These are phyloP conservation scores for Eucalyptus curtisii DNA, from an alignment of 345 rosid species.

Conservation along the genomic window DNA sequence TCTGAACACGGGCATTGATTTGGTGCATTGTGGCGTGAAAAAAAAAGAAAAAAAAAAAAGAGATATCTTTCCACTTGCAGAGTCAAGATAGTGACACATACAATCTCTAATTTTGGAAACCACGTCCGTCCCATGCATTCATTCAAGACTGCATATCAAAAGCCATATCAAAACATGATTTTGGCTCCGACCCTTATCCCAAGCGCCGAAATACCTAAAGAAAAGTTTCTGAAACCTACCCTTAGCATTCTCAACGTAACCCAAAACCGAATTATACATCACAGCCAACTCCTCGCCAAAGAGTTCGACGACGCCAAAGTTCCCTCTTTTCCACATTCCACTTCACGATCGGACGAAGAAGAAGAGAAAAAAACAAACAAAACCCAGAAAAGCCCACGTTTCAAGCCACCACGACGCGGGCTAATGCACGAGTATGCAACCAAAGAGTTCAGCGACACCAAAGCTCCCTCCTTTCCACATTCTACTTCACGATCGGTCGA, in stretches of 20 bases:
- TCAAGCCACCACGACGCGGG: neutral
- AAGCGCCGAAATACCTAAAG: neutral
- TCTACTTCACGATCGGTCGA: neutral
- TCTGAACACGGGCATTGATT: neutral
- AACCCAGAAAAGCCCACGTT: neutral
- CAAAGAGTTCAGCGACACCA: neutral
- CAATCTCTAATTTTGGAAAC: neutral
- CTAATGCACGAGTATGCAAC: neutral
- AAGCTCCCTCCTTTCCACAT: neutral
- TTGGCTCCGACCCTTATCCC: neutral
- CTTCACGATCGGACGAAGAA: neutral
- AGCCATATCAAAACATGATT: neutral
- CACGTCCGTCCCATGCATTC: neutral
- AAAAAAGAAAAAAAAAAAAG: no score
- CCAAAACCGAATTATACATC: neutral
- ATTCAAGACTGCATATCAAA: neutral
- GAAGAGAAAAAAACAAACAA: neutral
- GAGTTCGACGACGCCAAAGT: neutral
- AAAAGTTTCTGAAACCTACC: neutral
- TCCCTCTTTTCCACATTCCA: neutral
- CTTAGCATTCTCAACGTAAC: neutral
- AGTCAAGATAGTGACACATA: neutral
- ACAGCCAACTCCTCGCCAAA: neutral
- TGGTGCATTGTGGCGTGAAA: neutral
- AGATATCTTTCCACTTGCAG: neutral